Conservation (phyloP, 2,329 filamentous ascomycete species). For the Sordariomycetes sp. region DNA sequence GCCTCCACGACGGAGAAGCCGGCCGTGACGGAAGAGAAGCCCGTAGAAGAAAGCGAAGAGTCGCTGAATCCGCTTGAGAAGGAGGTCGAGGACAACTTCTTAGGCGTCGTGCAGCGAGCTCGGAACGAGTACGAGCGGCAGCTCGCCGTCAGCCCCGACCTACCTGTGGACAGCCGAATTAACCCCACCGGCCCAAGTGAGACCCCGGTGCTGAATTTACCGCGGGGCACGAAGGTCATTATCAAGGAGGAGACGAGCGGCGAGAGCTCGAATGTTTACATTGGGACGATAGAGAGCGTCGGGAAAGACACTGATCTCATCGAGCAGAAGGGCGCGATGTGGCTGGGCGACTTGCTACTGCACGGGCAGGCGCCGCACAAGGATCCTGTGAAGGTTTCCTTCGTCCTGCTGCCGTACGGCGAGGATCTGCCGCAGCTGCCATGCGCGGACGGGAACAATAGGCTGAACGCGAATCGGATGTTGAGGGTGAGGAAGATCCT, state of each 20-base stretch:
- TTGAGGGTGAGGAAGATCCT: conserved; percentile 90
- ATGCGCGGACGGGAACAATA: conserved; percentile 69
- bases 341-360: conserved; percentile 82
- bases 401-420: conserved; percentile 74
- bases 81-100: conserved; percentile 65
- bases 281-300: conserved; percentile 73
- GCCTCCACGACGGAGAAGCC: conserved; percentile 59
- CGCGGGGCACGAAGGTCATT: conserved; percentile 54
- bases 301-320: conserved; percentile 71
- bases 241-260: conserved; percentile 60
- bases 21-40: conserved; percentile 62
- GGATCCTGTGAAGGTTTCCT: conserved; percentile 94
- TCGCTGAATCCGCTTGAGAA: conserved; percentile 54
- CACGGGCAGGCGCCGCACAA: conserved; percentile 74
- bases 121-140: conserved; percentile 63
- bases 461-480: conserved; percentile 95
- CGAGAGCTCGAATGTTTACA: conserved; percentile 74
- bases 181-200: conserved; percentile 61
- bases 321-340: conserved; percentile 79
- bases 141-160: conserved; percentile 41
- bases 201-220: conserved; percentile 66
- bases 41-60: conserved; percentile 51
- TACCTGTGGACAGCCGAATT: conserved; percentile 49
- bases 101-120: conserved; percentile 62
- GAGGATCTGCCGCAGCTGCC: conserved; percentile 66